Conservation (phyloP, 805 yeast genomes). For the Komagataella pastoris region DNA sequence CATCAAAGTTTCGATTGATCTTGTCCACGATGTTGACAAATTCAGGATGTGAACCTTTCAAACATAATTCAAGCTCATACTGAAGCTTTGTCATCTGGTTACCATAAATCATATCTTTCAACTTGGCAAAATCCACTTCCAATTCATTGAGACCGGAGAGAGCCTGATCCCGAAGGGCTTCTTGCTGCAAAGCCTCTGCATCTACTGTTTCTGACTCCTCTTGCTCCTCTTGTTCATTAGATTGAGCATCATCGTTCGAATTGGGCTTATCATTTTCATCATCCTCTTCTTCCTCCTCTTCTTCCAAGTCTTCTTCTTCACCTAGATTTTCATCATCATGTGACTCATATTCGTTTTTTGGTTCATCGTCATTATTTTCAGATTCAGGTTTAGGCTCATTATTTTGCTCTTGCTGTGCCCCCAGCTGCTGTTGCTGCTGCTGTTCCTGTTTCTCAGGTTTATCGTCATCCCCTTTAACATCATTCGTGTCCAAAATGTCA, state of each 20-base stretch:
- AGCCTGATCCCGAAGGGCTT: slow-evolving; percentile 38
- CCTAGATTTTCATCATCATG: slow-evolving; percentile 10
- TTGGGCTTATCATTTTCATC: slow-evolving; percentile 9
- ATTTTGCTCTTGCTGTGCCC: slow-evolving; percentile 8
- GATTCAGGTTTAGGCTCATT: slow-evolving; percentile 11
- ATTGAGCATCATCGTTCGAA: slow-evolving; percentile 1
- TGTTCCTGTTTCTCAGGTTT: slow-evolving; percentile 3
- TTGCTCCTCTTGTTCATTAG: background rate
- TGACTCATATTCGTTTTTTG: slow-evolving; percentile 12
- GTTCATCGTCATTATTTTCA: slow-evolving; percentile 12
- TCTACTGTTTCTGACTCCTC: background rate
- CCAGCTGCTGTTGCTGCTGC: slow-evolving; percentile 4
- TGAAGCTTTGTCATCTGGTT: slow-evolving; percentile 69
- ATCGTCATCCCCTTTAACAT: slow-evolving; percentile 2
- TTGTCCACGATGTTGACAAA: slow-evolving; percentile 56
- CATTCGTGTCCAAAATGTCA: background rate
- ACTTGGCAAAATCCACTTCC: slow-evolving; percentile 74
- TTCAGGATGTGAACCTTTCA: slow-evolving; percentile 87
- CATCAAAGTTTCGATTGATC: slow-evolving; percentile 64
- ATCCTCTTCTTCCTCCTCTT: slow-evolving; percentile 11
- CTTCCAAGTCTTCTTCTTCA: slow-evolving; percentile 11
- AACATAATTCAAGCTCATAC: slow-evolving; percentile 76
- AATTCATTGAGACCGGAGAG: slow-evolving; percentile 63
- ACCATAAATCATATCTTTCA: slow-evolving; percentile 75
- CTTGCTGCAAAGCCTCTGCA: background rate